Percentiles rank a stretch among this genome's conserved stretches.
phyloP scores from a whole-genome alignment of 768 basidiomycete species.

The Lactifluus rugatus region DNA sequence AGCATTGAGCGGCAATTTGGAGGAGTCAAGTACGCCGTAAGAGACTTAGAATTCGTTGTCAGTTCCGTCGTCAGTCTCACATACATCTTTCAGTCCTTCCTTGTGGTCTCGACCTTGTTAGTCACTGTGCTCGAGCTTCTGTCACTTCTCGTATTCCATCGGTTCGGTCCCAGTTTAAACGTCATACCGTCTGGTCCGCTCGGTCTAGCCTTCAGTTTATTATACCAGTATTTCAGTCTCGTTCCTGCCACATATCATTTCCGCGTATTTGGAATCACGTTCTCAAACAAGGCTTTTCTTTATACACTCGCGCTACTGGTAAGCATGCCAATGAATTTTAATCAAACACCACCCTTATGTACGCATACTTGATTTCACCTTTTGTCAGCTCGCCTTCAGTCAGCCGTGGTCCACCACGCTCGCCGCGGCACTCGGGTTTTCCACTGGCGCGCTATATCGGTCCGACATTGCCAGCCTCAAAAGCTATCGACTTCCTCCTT shows the following conservation, averaged over 20 bases:
- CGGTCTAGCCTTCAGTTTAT: conserved; percentile 64
- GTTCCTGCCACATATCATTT: conserved; percentile 71
- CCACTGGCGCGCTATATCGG: conserved; percentile 71
- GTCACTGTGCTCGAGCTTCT: conserved; percentile 61
- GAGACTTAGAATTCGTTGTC: conserved; percentile 23
- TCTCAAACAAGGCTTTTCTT: conserved; percentile 67
- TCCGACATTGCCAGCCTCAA: conserved; percentile 76
- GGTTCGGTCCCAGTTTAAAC: conserved; percentile 48
- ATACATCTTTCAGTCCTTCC: conserved; percentile 53
- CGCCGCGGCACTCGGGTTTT: conserved; percentile 52
- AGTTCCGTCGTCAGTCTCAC: conserved; percentile 2
- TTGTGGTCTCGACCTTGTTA: conserved; percentile 54
- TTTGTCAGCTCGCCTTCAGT: conserved; percentile 53
- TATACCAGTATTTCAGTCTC: conserved; percentile 76
- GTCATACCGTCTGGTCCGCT: conserved; percentile 67
- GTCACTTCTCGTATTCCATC: conserved; percentile 53
- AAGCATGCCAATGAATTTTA: conserved; percentile 15
- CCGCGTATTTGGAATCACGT: conserved; percentile 59
- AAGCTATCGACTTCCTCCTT: conserved; percentile 62
- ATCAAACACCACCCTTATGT: not conserved
- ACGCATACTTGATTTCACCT: not conserved
- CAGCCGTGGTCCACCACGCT: conserved; percentile 57
- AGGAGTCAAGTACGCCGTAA: conserved; percentile 76
- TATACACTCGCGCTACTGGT: conserved; percentile 72
- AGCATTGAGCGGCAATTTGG: conserved; percentile 82